A percentile compares a stretch with the other conserved stretches of the same genome.
These are phyloP conservation scores for Drechmeria coniospora DNA, from an alignment of 2,329 filamentous ascomycete species.

Conservation along the genomic window DNA sequence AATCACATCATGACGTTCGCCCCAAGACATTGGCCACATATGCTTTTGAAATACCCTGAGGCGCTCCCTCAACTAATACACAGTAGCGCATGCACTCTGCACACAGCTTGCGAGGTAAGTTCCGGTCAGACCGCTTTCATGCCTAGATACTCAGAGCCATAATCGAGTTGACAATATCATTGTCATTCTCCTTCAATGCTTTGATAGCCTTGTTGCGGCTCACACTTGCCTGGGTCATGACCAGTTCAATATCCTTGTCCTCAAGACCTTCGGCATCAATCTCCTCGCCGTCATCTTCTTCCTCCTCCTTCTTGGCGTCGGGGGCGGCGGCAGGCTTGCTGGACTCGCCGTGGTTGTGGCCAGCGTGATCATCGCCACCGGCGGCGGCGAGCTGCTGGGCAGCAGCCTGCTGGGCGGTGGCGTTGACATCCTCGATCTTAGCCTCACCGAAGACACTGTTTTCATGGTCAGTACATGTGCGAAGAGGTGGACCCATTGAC, in stretches of 20 bases:
- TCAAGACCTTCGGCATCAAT: constrained; percentile 89
- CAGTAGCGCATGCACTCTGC: constrained; percentile 11
- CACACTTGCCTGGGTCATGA: constrained; percentile 95
- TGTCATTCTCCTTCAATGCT: constrained; percentile 97
- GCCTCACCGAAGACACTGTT: constrained; percentile 95
- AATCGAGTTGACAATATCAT: constrained; percentile 99
- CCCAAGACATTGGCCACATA: too few relatives aligned
- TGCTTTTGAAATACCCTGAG: too few relatives aligned
- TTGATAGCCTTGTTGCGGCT: constrained; percentile 98
- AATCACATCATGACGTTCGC: too few relatives aligned
- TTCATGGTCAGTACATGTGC: background rate
- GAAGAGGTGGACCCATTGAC: background rate
- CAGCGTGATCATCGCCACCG: constrained; percentile 49
- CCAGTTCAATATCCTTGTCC: constrained; percentile 98
- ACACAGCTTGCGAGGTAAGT: constrained; percentile 11
- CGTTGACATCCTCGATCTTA: constrained; percentile 99
- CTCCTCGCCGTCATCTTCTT: constrained; percentile 89
- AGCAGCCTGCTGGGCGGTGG: constrained; percentile 75
- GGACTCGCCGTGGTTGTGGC: constrained; percentile 57
- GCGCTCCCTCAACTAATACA: constrained; percentile 14
- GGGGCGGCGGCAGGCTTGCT: constrained; percentile 45
- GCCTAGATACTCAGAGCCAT: constrained; percentile 83
- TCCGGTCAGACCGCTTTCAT: constrained; percentile 7
- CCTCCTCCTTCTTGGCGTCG: constrained; percentile 61
- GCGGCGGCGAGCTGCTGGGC: constrained; percentile 83